Conservation (phyloP, 2,329 filamentous ascomycete genomes). For the Ophiostoma populinum region DNA sequence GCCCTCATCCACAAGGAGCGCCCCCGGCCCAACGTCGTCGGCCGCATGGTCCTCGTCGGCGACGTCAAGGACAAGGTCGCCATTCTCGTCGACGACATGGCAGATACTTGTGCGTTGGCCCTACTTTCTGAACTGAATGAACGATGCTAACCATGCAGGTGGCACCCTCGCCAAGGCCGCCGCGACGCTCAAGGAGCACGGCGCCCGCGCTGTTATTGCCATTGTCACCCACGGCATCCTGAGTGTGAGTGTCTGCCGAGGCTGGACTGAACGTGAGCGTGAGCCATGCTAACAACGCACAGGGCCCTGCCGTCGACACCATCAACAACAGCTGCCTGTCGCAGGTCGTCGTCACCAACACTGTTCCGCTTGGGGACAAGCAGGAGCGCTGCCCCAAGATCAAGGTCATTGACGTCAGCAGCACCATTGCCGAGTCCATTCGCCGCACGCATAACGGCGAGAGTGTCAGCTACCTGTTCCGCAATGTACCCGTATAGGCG, state of each 20-base stretch:
- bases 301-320: slow-evolving; percentile 78
- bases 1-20: slow-evolving; percentile 96
- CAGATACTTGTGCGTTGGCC: slow-evolving; percentile 8
- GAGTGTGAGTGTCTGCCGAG: slow-evolving; percentile 6
- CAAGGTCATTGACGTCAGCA: slow-evolving; percentile 81
- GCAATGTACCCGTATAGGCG: slow-evolving; percentile 38
- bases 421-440: slow-evolving; percentile 58
- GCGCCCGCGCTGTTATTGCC: slow-evolving; percentile 74
- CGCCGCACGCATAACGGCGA: slow-evolving; percentile 51
- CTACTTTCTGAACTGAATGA: background rate
- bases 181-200: slow-evolving; percentile 70
- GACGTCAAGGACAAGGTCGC: slow-evolving; percentile 82
- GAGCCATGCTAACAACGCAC: slow-evolving; percentile 28
- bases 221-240: slow-evolving; percentile 40
- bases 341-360: slow-evolving; percentile 81
- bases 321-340: slow-evolving; percentile 63
- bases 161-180: slow-evolving; percentile 56
- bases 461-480: slow-evolving; percentile 49
- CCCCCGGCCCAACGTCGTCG: slow-evolving; percentile 63
- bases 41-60: slow-evolving; percentile 85
- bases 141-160: slow-evolving; percentile 7
- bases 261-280: background rate
- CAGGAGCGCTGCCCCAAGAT: slow-evolving; percentile 58
- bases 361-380: slow-evolving; percentile 63
- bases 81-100: slow-evolving; percentile 61